phyloP scores from a whole-genome alignment of 306 rosid genomes.

The Glycine latifolia region DNA sequence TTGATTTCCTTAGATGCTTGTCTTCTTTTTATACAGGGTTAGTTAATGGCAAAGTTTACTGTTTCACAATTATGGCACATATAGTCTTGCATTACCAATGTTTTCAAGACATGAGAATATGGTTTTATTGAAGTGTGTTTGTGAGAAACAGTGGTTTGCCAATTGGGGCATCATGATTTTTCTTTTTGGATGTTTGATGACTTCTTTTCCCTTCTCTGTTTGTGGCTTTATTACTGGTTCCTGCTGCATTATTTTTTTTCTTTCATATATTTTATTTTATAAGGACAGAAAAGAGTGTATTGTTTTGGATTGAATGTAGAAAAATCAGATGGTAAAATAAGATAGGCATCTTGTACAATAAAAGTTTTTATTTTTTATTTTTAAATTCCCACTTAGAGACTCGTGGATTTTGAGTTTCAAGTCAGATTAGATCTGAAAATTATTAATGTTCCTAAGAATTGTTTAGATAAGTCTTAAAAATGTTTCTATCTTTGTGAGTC shows the following conservation, averaged over 20 bases:
- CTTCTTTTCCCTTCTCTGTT: constrained; percentile 25
- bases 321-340: constrained; percentile 26
- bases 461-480: background rate
- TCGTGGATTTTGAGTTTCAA: constrained; percentile 1
- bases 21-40: constrained; percentile 2
- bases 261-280: constrained; percentile 9
- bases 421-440: constrained; percentile 7
- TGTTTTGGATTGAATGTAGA: constrained; percentile 20
- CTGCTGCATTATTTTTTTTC: background rate
- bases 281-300: constrained; percentile 15
- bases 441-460: background rate
- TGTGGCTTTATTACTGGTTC: constrained; percentile 38
- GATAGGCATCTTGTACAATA: constrained; percentile 19
- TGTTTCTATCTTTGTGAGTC: background rate
- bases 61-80: constrained; percentile 42
- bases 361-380: no score
- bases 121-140: constrained; percentile 32
- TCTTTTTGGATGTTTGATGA: constrained; percentile 29
- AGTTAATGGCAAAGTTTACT: constrained; percentile 26
- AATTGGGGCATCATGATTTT: constrained; percentile 23
- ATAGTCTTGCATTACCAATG: constrained; percentile 1
- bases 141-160: constrained; percentile 18
- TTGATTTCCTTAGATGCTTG: constrained; percentile 30
- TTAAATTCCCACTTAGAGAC: background rate
- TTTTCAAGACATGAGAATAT: constrained; percentile 14